Base-by-base conservation (phyloP, 306 rosid species). In the Vigna mungo region DNA sequence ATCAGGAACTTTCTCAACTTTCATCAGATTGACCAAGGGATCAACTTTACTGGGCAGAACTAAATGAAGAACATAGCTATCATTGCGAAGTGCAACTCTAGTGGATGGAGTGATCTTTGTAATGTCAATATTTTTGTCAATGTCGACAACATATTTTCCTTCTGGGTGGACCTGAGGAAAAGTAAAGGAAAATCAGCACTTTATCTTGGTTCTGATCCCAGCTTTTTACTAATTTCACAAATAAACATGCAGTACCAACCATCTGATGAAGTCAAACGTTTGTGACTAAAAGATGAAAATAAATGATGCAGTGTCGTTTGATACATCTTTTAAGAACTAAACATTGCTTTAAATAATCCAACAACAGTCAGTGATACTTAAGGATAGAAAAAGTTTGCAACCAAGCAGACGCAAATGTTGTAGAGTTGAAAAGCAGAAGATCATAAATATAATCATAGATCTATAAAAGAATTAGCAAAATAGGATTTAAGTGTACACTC, bases 1-100 rank as follows among this genome's bases (percentile, higher is more conserved):
- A 80, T 96, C 98, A n/a, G 99, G 99, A 80, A 96, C 99, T 77
- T 96, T 96, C 76, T 96, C 99, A 68, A 96, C 99, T 83, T 96
- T 96, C 99, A 96, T 96, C 67, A 96, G 93, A 83, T 96, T 92
- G 78, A 96, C 99, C 74, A 96, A 72, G 2, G 99, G 98, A 86
- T 96, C 99, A 44, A 96, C 99, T 93, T 96, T 96, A 91, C 99
- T 96, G 4, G 99, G 99, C 83, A 96, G 84, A 68, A 96, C 14
- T 78, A 96, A 85, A 82, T 96, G 99, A 81, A 92, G 99, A 80
- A 96, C 99, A 51, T 96, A 96, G 82, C 99, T 96, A 84, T 96
- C 99, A 66, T 96, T 96, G 70, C 99, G 94, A 15, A 96, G 97
- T 58, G 99, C 99, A 83, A 96, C 99, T 82, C 98, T 86, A 8